Conservation (phyloP, 2,329 filamentous ascomycete genomes). For the Zymoseptoria ardabiliae region DNA sequence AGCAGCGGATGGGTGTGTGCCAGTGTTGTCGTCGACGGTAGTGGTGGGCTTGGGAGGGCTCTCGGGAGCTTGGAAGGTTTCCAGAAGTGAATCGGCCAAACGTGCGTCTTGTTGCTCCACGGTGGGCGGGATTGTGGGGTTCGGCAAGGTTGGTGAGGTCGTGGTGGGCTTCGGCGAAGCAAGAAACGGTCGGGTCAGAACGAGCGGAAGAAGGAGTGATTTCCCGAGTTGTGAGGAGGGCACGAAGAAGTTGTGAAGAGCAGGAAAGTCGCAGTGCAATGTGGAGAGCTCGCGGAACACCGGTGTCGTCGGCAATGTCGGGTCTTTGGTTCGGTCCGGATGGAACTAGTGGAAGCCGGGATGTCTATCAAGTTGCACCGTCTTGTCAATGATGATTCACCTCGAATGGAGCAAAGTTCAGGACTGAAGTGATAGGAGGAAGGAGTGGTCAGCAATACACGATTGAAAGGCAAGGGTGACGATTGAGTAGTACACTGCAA, state of each 20-base stretch:
- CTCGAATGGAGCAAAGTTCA: background rate
- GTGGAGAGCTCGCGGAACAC: background rate
- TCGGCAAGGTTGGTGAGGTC: background rate
- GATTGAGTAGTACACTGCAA: background rate
- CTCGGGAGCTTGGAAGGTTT: slow-evolving; percentile 11
- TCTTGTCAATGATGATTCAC: background rate
- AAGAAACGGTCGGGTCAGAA: background rate
- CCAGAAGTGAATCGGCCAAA: slow-evolving; percentile 19
- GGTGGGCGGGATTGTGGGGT: slow-evolving; percentile 7
- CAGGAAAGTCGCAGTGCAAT: background rate
- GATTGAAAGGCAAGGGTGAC: background rate
- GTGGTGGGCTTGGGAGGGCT: slow-evolving; percentile 6
- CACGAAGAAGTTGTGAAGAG: background rate
- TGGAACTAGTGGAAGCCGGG: background rate
- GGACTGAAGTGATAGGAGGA: background rate
- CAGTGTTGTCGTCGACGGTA: slow-evolving; percentile 7
- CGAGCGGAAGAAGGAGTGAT: background rate
- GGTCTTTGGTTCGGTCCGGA: background rate
- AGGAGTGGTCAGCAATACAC: background rate
- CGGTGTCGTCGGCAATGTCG: background rate
- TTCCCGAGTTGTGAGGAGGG: background rate
- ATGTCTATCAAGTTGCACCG: background rate
- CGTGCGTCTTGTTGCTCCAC: slow-evolving; percentile 14
- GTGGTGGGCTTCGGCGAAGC: background rate
- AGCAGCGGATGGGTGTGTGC: slow-evolving; percentile 12